Evolutionary conservation across 768 basidiomycete species (phyloP).

Genomic region (Hypholoma sublateritium): DNA sequence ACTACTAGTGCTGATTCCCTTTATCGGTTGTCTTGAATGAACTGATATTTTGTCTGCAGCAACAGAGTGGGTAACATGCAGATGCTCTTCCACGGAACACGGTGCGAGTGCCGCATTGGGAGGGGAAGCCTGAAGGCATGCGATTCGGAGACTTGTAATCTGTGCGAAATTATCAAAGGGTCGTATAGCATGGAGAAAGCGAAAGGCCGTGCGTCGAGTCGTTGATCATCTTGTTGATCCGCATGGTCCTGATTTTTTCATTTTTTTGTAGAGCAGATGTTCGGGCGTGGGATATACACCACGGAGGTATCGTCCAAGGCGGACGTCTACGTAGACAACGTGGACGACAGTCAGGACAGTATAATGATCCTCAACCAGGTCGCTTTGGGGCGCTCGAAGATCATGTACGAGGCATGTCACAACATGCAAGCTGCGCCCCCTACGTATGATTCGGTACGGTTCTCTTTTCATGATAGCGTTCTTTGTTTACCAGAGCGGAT

Average conservation of each 20-base stretch:
- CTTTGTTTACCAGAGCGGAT: not conserved
- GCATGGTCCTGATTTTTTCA: not conserved
- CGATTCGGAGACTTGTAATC: slow-evolving; percentile 18
- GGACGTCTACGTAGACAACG: slow-evolving; percentile 22
- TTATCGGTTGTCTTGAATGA: not conserved
- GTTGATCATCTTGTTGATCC: not conserved
- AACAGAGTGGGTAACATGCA: slow-evolving; percentile 29
- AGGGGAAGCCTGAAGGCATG: slow-evolving; percentile 17
- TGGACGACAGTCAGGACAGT: slow-evolving; percentile 4
- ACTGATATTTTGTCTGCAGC: slow-evolving; percentile 6
- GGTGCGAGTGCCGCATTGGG: slow-evolving; percentile 23
- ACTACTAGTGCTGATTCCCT: slow-evolving; percentile 21
- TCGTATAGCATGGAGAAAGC: slow-evolving; percentile 30
- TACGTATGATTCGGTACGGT: slow-evolving; percentile 25
- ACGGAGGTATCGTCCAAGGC: slow-evolving; percentile 28
- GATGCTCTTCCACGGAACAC: slow-evolving; percentile 28
- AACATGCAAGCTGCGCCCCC: slow-evolving; percentile 28
- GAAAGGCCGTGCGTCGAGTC: slow-evolving; percentile 18
- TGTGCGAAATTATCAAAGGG: slow-evolving; percentile 26
- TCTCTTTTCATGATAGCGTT: not conserved
- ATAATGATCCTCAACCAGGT: slow-evolving; percentile 31
- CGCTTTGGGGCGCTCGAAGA: slow-evolving; percentile 25
- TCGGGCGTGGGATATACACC: slow-evolving; percentile 30
- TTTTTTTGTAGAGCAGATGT: slow-evolving; percentile 22
- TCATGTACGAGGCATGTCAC: slow-evolving; percentile 23